Conservation (phyloP, 148 eudicot genomes). For the Selenicereus undatus region DNA sequence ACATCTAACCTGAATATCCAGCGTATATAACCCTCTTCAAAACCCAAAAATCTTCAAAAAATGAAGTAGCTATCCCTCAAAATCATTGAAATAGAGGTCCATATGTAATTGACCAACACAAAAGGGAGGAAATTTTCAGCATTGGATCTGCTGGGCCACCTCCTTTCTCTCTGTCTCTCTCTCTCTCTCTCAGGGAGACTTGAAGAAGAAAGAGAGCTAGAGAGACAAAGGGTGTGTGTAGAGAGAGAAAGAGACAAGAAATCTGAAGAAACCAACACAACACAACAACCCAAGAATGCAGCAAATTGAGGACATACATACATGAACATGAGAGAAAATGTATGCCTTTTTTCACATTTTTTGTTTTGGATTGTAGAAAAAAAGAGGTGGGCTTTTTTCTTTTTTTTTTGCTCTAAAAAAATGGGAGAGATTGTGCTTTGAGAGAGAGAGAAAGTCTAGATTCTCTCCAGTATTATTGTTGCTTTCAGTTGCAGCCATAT, state of each 20-base stretch:
- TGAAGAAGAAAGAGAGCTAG: constrained; percentile 2
- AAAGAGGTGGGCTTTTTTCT: neutral
- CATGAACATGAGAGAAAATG: neutral
- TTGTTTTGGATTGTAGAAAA: constrained; percentile 10
- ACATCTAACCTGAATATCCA: constrained; percentile 16
- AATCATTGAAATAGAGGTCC: neutral
- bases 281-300: constrained; percentile 20
- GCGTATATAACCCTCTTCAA: constrained; percentile 1
- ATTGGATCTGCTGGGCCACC: constrained; percentile 31
- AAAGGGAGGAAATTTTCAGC: constrained; percentile 19
- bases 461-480: constrained; percentile 6
- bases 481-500: constrained; percentile 9
- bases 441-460: constrained; percentile 14
- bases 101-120: constrained; percentile 7
- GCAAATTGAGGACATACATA: constrained; percentile 12
- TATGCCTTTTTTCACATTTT: neutral
- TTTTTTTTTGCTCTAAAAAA: neutral
- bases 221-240: neutral
- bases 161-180: constrained; percentile 1
- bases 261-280: constrained; percentile 24
- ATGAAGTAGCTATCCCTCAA: constrained; percentile 3
- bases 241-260: constrained; percentile 10
- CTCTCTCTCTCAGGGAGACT: neutral
- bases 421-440: neutral
- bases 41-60: neutral